Conservation (phyloP, 345 rosid species). For the Mangifera indica region DNA sequence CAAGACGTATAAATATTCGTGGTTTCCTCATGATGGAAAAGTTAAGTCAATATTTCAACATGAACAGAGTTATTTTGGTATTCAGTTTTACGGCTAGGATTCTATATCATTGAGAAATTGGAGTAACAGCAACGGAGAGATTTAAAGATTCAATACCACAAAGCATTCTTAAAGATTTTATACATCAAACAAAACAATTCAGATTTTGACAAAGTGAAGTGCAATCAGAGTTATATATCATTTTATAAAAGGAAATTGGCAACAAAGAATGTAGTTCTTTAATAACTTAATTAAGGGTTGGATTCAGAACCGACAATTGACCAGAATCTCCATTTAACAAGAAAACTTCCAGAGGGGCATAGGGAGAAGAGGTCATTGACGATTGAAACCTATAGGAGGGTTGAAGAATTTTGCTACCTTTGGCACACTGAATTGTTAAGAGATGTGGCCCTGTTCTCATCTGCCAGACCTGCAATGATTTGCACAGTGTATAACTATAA, state of each 20-base stretch:
- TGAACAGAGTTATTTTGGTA: too few species aligned
- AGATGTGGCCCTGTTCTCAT: slow-evolving; percentile 95
- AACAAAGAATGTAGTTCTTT: slow-evolving; percentile 12
- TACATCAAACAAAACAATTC: background rate
- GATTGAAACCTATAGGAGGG: slow-evolving; percentile 86
- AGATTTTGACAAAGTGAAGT: background rate
- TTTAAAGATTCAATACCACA: too few species aligned
- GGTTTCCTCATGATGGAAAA: too few species aligned
- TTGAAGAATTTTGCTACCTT: slow-evolving; percentile 79
- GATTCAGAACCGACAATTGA: slow-evolving; percentile 69
- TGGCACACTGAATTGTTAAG: slow-evolving; percentile 62
- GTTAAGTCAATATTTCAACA: too few species aligned
- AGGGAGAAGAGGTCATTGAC: slow-evolving; percentile 59
- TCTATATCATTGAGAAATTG: too few species aligned
- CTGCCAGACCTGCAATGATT: slow-evolving; percentile 81
- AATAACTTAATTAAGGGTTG: slow-evolving; percentile 44
- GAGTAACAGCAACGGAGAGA: background rate
- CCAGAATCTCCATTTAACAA: slow-evolving; percentile 89
- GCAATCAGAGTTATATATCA: background rate
- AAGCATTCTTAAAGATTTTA: background rate
- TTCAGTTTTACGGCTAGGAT: too few species aligned
- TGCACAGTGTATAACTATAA: background rate
- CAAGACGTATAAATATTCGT: too few species aligned
- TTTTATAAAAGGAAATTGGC: background rate
- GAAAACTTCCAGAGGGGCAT: slow-evolving; percentile 79